Evolutionary conservation across 1,284 basidiomycete genomes (phyloP), one percentile per base, ranked within the genome.

Genomic region (Puccinia triticina): DNA sequence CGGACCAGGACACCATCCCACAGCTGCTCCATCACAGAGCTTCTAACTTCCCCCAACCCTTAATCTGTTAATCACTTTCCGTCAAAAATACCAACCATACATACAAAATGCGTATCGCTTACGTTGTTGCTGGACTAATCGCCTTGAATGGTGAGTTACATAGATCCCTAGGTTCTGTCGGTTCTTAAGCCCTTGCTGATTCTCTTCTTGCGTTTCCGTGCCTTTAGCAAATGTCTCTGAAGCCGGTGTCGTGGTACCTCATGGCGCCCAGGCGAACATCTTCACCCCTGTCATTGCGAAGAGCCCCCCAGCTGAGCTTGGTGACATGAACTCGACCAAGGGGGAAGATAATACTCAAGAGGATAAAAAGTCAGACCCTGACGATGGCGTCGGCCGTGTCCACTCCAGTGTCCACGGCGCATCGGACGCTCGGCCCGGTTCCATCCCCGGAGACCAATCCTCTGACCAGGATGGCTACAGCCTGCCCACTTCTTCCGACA

Each of bases 41-140:
- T 29, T 69, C 10, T 11, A n/a, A 48, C 23, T 43, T 34, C 11
- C 11, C 11, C 66, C 66, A 1, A 21, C 40, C n/a, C n/a, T 69
- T 67, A 12, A 69, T 69, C 66, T 32, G 66, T 69, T 69, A 14
- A 7, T 43, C 29, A 46, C 3, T 29, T 69, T 8, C 12, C 18
- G 21, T 21, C 23, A 14, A 34, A n/a, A n/a, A n/a, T n/a, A n/a
- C n/a, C n/a, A n/a, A n/a, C 18, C 14, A n/a, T 2, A n/a, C n/a
- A n/a, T n/a, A 67, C 8, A 21, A 1, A 1, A 69, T 69, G 66
- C 66, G 66, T 69, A n/a, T 69, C 43, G 23, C 66, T 10, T 69
- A 69, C 66, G 66, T 69, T 69, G 66, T 69, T 26, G 66, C 66
- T 69, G 66, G 66, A 29, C 26, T 69, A n/a, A 69, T 69, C 66